These are phyloP conservation scores for Viola odorata DNA, from an alignment of 345 rosid genomes.

Conservation along the genomic window DNA sequence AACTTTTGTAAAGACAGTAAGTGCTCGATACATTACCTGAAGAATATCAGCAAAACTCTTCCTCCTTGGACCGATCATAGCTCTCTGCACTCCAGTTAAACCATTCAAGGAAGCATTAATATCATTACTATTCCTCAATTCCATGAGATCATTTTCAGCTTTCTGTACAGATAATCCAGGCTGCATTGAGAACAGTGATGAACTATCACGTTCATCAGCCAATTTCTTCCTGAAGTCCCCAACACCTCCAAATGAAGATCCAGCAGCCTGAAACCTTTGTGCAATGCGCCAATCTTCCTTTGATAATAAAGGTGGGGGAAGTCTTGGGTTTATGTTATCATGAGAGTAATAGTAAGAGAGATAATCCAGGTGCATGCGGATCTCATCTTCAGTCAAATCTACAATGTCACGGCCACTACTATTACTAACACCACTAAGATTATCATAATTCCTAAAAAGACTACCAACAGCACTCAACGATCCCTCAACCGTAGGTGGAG, in stretches of 20 bases:
- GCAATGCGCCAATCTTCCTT: slow-evolving; percentile 89
- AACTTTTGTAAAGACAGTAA: not conserved
- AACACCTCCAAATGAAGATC: slow-evolving; percentile 42
- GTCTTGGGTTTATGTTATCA: slow-evolving; percentile 72
- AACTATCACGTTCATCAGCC: slow-evolving; percentile 29
- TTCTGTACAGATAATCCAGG: slow-evolving; percentile 57
- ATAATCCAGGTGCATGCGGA: slow-evolving; percentile 75
- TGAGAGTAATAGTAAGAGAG: slow-evolving; percentile 72
- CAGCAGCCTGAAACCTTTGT: slow-evolving; percentile 71
- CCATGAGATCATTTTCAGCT: slow-evolving; percentile 59
- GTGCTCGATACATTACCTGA: slow-evolving; percentile 44
- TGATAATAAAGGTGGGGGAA: slow-evolving; percentile 79
- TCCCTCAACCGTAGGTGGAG: slow-evolving; percentile 94
- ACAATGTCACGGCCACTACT: slow-evolving; percentile 21
- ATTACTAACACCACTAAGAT: slow-evolving; percentile 17
- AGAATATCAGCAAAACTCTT: slow-evolving; percentile 97
- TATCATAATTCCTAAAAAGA: slow-evolving; percentile 48
- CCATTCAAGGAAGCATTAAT: slow-evolving; percentile 35
- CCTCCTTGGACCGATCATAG: slow-evolving; percentile 67
- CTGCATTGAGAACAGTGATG: slow-evolving; percentile 71
- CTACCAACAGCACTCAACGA: slow-evolving; percentile 65
- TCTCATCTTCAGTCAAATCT: slow-evolving; percentile 64
- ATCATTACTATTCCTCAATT: slow-evolving; percentile 48
- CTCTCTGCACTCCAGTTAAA: slow-evolving; percentile 30
- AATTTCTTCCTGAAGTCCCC: slow-evolving; percentile 50